phyloP scores from a whole-genome alignment of 192 early-diverging fungal genomes.

The Coemansia sp. region DNA sequence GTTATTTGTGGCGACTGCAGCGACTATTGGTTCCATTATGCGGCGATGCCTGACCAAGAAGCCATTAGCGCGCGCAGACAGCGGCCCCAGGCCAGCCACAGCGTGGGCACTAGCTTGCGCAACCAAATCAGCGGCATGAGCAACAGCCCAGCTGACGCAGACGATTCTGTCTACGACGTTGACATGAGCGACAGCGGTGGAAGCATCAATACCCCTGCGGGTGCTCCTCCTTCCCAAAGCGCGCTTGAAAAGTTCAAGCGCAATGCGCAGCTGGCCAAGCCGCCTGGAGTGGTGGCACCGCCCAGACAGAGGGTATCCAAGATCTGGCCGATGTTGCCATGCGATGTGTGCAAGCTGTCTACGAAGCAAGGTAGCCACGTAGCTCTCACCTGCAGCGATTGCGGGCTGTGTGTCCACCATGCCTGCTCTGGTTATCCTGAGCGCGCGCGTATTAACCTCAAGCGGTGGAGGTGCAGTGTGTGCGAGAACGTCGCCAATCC shows the following conservation, averaged over 20 bases:
- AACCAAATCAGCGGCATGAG: background rate
- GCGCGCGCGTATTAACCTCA: constrained; percentile 22
- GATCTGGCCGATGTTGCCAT: constrained; percentile 36
- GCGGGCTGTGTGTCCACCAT: constrained; percentile 52
- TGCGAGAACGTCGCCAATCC: constrained; percentile 67
- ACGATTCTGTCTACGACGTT: background rate
- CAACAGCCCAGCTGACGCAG: background rate
- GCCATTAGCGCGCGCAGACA: constrained; percentile 30
- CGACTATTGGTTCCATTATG: constrained; percentile 49
- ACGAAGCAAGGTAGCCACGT: constrained; percentile 17
- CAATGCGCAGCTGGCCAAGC: constrained; percentile 13
- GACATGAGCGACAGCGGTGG: background rate
- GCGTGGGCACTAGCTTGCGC: constrained; percentile 5
- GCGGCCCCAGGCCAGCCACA: background rate
- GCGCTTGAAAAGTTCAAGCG: constrained; percentile 1
- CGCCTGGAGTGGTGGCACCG: constrained; percentile 3
- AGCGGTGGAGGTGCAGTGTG: constrained; percentile 60
- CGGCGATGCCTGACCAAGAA: constrained; percentile 45
- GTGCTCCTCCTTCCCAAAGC: background rate
- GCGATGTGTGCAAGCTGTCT: constrained; percentile 35
- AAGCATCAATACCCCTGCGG: background rate
- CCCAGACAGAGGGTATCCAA: constrained; percentile 20
- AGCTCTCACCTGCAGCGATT: constrained; percentile 42
- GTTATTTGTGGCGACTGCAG: constrained; percentile 48
- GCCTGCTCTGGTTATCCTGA: constrained; percentile 46